These are phyloP conservation scores for Penicillium verrucosum DNA, from an alignment of 2,329 filamentous ascomycete species.

Conservation along the genomic window DNA sequence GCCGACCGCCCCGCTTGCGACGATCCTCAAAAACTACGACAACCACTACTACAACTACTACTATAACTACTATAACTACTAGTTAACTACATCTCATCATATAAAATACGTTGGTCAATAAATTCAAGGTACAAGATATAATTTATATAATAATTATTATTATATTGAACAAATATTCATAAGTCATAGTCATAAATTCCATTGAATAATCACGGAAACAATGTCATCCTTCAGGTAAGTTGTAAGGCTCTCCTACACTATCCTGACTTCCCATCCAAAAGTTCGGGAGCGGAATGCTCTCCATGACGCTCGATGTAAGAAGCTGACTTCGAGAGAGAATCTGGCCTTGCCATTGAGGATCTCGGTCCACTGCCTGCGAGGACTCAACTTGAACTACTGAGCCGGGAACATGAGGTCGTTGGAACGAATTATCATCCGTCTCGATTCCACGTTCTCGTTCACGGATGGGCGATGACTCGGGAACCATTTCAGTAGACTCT, in stretches of 20 bases:
- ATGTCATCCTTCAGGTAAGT: conserved; percentile 23
- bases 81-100: background rate
- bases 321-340: conserved; percentile 37
- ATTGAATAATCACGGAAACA: background rate
- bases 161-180: conserved; percentile 4
- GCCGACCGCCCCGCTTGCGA: conserved; percentile 30
- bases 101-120: background rate
- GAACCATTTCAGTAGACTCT: conserved; percentile 35
- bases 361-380: conserved; percentile 37
- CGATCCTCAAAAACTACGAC: background rate
- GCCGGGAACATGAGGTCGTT: conserved; percentile 21
- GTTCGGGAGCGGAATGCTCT: conserved; percentile 41
- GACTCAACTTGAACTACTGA: conserved; percentile 42
- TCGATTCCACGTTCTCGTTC: conserved; percentile 15
- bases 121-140: background rate
- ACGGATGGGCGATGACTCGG: conserved; percentile 39
- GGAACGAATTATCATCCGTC: conserved; percentile 11
- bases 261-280: conserved; percentile 41
- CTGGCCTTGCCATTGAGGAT: conserved; percentile 14
- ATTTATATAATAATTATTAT: background rate
- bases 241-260: conserved; percentile 39
- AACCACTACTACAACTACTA: no score
- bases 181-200: conserved; percentile 18
- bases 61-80: no score
- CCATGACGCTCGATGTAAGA: conserved; percentile 44